Percentiles rank a stretch among this genome's conserved stretches.
phyloP scores from a whole-genome alignment of 2,329 filamentous ascomycete species.

The Hypoxylon sp. region DNA sequence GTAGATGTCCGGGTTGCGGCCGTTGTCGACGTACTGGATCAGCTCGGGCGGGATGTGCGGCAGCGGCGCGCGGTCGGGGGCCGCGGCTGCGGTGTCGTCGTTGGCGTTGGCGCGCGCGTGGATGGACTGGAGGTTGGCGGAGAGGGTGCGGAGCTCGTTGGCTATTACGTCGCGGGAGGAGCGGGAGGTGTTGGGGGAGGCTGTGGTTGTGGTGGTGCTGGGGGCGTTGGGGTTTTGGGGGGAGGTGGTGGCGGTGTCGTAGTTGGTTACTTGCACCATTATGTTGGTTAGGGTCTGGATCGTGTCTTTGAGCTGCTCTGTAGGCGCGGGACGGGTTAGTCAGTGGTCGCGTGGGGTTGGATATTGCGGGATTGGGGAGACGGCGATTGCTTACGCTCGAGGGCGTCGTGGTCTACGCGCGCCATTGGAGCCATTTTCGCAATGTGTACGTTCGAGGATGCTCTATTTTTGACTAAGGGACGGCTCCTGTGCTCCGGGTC shows the following conservation, averaged over 20 bases:
- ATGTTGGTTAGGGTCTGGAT: slow-evolving; percentile 54
- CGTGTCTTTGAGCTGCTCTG: slow-evolving; percentile 53
- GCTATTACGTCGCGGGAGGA: slow-evolving; percentile 69
- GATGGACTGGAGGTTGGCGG: slow-evolving; percentile 56
- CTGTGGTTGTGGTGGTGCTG: slow-evolving; percentile 3
- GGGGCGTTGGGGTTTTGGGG: slow-evolving; percentile 5
- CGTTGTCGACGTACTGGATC: slow-evolving; percentile 76
- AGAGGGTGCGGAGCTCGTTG: slow-evolving; percentile 62
- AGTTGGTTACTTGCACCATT: slow-evolving; percentile 70
- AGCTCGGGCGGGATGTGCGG: slow-evolving; percentile 72
- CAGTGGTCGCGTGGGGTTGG: not conserved
- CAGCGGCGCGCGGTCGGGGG: slow-evolving; percentile 52
- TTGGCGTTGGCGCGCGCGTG: slow-evolving; percentile 57
- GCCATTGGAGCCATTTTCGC: slow-evolving; percentile 54
- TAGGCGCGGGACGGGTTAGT: slow-evolving; percentile 2
- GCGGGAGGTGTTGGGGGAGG: slow-evolving; percentile 35
- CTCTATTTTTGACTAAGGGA: not conserved
- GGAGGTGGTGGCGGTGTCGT: slow-evolving; percentile 58
- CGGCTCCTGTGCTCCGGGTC: not conserved
- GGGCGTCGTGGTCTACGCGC: slow-evolving; percentile 52
- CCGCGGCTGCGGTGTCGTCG: too few species aligned
- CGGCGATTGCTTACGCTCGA: slow-evolving; percentile 51
- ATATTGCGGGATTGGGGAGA: not conserved
- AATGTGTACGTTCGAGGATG: not conserved
- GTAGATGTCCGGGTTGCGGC: slow-evolving; percentile 80